phyloP scores from a whole-genome alignment of 208 protist species.

The Porcisia deanei region DNA sequence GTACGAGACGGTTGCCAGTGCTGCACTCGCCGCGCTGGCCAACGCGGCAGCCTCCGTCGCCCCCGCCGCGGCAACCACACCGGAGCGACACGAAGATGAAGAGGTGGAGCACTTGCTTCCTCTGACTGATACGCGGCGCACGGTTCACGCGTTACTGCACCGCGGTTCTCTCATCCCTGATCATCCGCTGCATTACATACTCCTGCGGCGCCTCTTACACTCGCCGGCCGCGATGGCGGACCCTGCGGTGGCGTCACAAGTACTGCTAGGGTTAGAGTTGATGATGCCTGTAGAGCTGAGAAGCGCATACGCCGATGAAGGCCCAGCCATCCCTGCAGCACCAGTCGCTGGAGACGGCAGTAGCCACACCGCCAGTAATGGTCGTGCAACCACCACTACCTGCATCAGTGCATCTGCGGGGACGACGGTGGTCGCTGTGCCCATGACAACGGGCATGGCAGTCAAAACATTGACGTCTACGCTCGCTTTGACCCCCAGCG shows the following conservation, averaged over 20 bases:
- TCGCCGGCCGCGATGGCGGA: slow-evolving; percentile 39
- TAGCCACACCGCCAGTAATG: background rate
- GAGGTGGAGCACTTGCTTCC: slow-evolving; percentile 12
- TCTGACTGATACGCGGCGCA: slow-evolving; percentile 15
- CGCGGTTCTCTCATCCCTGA: slow-evolving; percentile 64
- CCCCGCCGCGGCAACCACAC: background rate
- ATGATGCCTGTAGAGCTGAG: slow-evolving; percentile 20
- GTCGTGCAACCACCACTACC: background rate
- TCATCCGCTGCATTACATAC: slow-evolving; percentile 56
- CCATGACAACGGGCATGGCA: background rate
- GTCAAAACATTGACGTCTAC: background rate
- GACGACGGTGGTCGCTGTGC: background rate
- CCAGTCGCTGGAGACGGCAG: background rate
- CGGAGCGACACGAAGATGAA: background rate
- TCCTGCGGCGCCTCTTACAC: slow-evolving; percentile 51
- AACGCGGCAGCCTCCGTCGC: background rate
- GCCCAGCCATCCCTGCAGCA: background rate
- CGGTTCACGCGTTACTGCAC: slow-evolving; percentile 43
- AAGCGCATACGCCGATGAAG: background rate
- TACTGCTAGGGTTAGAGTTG: slow-evolving; percentile 32
- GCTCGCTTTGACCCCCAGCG: slow-evolving; percentile 20
- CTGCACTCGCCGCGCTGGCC: slow-evolving; percentile 23
- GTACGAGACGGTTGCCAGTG: slow-evolving; percentile 48
- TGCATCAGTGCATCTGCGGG: background rate
- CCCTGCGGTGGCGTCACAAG: slow-evolving; percentile 25